Evolutionary conservation across 768 basidiomycete species (phyloP), one percentile per base, ranked within the genome.

Genomic region (Xanthoconium stramineum): DNA sequence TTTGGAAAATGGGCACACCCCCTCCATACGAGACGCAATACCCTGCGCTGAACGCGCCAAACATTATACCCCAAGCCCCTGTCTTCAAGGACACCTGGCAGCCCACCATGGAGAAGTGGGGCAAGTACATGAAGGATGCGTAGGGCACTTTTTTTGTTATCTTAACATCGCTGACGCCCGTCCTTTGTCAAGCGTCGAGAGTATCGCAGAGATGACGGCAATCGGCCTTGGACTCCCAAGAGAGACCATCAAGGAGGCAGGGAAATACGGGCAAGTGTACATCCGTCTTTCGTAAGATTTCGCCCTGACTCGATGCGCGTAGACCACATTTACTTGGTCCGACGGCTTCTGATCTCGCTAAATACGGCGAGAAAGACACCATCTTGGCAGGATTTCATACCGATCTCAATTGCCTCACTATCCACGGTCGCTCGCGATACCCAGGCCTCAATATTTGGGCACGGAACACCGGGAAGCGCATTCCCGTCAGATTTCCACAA

Each of bases 371-470:
- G 65, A 83, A 83, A 59, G 83, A 91, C 62, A 91, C 89, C 19
- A 95, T 96, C 59, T 82, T 94, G 45, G 94, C 94, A 20, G 95
- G 95, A 3, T 97, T 97, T 68, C 95, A 98, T 68, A 86, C 89
- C 1, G 94, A 98, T 69, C 83, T 98, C 54, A 97, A 97, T 67
- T 95, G 94, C 66, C 76, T 97, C 60, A 93, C 90, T n/a, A 93
- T 93, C 42, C 88, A 93, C 58, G 92, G 91, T 42, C 87, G 89
- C 32, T 91, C 87, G 7, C 81, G 89, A 56, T 94, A 88, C 71
- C 91, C 93, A 0, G 93, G 91, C 29, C 78, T 97, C 24, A 83
- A 97, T 69, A 90, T 98, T 50, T 97, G 95, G 95, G 95, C 93
- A 14, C 82, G 95, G 37, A 97, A 98, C 66, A 87, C 88, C 0